Conservation (phyloP, 2,329 filamentous ascomycete genomes). For the Fusarium sp. region DNA sequence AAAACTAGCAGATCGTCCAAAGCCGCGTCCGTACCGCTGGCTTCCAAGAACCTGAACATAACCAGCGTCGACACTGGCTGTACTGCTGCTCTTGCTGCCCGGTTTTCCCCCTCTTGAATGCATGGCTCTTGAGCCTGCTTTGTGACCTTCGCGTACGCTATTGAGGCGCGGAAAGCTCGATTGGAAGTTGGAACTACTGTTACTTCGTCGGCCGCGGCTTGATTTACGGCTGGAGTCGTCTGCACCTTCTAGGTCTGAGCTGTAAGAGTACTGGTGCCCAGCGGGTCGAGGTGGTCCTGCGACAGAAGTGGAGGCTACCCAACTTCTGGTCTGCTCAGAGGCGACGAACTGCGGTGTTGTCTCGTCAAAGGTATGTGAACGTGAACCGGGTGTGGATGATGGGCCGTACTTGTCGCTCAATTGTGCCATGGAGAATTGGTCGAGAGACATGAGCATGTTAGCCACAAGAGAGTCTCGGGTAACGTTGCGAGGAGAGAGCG, state of each 20-base stretch:
- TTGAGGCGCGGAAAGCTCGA: constrained; percentile 71
- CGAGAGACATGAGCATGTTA: constrained; percentile 94
- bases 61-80: constrained; percentile 74
- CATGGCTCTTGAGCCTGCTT: constrained; percentile 58
- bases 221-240: constrained; percentile 69
- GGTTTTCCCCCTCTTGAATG: constrained; percentile 68
- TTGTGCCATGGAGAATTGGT: constrained; percentile 77
- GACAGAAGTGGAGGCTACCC: constrained; percentile 47
- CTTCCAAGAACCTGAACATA: constrained; percentile 69
- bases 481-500: constrained; percentile 79
- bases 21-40: constrained; percentile 69
- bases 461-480: constrained; percentile 93
- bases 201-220: constrained; percentile 77
- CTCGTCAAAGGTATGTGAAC: constrained; percentile 49
- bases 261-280: constrained; percentile 66
- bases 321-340: constrained; percentile 54
- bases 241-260: constrained; percentile 70
- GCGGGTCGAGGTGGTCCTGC: constrained; percentile 45
- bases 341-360: constrained; percentile 45
- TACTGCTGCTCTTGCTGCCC: constrained; percentile 81
- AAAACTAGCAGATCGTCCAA: constrained; percentile 77
- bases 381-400: constrained; percentile 36
- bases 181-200: constrained; percentile 82
- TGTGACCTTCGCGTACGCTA: constrained; percentile 67
- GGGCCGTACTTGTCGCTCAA: constrained; percentile 46